A percentile compares a stretch with the other conserved stretches of the same genome.
These are phyloP conservation scores for Hordeum pubiflorum DNA, from an alignment of 202 grass and related monocot species.

Conservation along the genomic window DNA sequence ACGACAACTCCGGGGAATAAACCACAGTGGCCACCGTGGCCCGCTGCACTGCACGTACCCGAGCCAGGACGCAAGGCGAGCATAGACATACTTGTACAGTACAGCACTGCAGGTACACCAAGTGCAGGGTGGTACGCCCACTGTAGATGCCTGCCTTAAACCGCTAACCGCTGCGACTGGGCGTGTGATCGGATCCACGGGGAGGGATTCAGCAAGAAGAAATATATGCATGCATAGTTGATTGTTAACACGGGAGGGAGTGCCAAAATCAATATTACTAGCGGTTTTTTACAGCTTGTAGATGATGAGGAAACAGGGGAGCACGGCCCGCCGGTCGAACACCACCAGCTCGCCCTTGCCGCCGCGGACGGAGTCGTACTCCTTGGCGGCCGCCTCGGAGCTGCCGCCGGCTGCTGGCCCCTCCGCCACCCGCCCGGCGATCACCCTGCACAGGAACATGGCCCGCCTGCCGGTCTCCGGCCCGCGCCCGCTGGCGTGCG, in stretches of 20 bases:
- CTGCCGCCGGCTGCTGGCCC: not conserved
- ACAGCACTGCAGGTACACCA: not conserved
- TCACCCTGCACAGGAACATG: slow-evolving; percentile 79
- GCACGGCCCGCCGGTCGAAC: slow-evolving; percentile 58
- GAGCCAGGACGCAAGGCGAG: slow-evolving; percentile 14
- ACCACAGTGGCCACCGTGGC: not conserved
- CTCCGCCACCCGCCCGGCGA: slow-evolving; percentile 54
- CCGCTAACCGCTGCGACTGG: not conserved
- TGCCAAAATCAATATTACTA: slow-evolving; percentile 18
- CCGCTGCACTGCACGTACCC: not conserved
- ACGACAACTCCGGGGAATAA: slow-evolving; percentile 31
- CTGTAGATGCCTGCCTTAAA: slow-evolving; percentile 16
- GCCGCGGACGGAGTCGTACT: slow-evolving; percentile 42
- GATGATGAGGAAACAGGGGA: slow-evolving; percentile 82
- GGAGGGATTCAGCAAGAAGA: not conserved
- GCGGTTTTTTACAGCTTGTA: slow-evolving; percentile 53
- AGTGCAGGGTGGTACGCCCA: not conserved
- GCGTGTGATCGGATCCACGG: not conserved
- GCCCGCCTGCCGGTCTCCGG: slow-evolving; percentile 26
- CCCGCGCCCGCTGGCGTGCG: slow-evolving; percentile 38
- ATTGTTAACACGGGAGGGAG: not conserved
- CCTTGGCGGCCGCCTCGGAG: not conserved
- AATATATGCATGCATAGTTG: not conserved
- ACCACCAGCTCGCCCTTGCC: slow-evolving; percentile 68
- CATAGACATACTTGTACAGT: not conserved